Evolutionary conservation across 306 rosid species (phyloP), one percentile per base, ranked within the genome.

Genomic region (Gillenia trifoliata): DNA sequence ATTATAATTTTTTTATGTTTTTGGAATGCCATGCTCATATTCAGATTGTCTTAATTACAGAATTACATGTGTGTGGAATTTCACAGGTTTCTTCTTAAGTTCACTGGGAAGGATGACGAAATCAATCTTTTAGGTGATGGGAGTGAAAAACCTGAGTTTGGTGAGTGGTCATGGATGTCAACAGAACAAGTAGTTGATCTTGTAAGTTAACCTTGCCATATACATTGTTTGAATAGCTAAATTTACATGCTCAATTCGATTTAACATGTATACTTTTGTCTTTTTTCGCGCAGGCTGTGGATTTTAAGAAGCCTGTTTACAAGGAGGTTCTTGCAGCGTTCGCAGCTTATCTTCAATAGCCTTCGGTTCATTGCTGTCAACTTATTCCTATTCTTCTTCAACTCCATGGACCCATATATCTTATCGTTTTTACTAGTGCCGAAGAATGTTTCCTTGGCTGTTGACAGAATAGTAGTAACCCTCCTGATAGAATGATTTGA

Each of bases 101-200:
- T 94, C 67, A 90, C 88, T 2, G 98, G 97, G 64, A 85, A 84
- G 66, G 96, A 88, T 56, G 85, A 87, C 81, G 97, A 93, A 80
- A 80, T 93, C 75, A 91, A 93, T 87, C 96, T 93, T 76, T 81
- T 88, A 80, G 98, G 98, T 50, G 97, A 93, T 82, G 98, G 97
- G 34, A 89, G 93, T 4, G 97, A 85, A 85, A 94, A 90, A 81
- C 74, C 97, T 34, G 98, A 91, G 90, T 94, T 94, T 75, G 98
- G 98, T 17, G 80, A 94, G 61, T 94, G 97, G 98, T 83, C 91
- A 34, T 94, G 98, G 98, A 74, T 88, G 63, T 75, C 95, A 38
- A 79, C 95, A 0, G 89, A 91, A 68, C 77, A 90, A 81, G 17
- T 87, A 49, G 57, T 85, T 65, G 90, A 91, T 70, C 86, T 34